Evolutionary conservation across 257 asterid species (phyloP), one percentile per base, ranked within the genome.

Genomic region (Cinchona pubescens): DNA sequence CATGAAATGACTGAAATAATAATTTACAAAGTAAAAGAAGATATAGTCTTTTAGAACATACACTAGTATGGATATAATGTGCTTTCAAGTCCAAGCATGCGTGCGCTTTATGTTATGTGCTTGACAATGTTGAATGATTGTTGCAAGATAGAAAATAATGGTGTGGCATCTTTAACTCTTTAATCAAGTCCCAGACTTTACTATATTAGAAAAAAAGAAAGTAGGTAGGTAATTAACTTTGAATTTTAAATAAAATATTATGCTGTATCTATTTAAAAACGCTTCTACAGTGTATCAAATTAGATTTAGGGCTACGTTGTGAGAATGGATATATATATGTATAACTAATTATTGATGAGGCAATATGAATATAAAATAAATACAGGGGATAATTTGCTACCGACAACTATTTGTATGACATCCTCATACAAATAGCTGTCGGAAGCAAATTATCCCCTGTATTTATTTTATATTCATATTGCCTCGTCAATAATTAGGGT

Each of bases 21-120:
- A 7, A 40, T n/a, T n/a, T n/a, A 14, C 10, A 66, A 66, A 40
- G 19, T 23, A 32, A 11, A 3, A 38, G 53, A 66, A 32, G 48
- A 40, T 37, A 38, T 23, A 27, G 12, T 38, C 4, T 5, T 67
- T 13, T 40, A 59, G 11, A 63, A 21, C 42, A 38, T 42, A 61
- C 34, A 12, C 43, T 38, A 13, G 12, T 23, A 67, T n/a, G 72
- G 37, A 42, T 13, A 67, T 60, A n/a, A 21, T 37, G 72, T 67
- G 72, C 56, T 68, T 45, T 68, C 60, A 68, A 68, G 73, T 68
- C 73, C 73, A 68, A 68, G 73, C 73, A 29, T 43, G 73, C 73
- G 60, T 29, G 67, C 42, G 60, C n/a, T n/a, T n/a, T n/a, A n/a
- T n/a, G 19, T 38, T 66, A 16, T 62, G 35, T 66, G 71, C 72